Evolutionary conservation across 352 stramenopile genomes (phyloP).

Genomic region (Phytophthora litchii): DNA sequence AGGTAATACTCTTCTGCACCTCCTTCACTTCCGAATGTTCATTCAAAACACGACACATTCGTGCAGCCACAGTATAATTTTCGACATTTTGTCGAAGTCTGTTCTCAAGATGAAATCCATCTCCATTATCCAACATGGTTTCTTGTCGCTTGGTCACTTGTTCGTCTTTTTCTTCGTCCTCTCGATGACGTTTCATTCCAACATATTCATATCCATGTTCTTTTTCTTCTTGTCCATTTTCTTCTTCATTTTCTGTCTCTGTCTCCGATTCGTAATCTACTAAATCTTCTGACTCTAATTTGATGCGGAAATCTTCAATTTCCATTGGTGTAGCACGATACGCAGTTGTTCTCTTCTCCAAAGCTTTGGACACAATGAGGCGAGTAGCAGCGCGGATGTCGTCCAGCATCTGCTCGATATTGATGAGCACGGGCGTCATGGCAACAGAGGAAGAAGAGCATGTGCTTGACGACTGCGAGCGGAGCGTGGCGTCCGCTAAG

Average conservation of each 20-base stretch:
- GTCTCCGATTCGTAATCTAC: constrained; percentile 16
- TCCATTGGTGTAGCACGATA: background rate
- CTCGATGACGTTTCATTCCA: constrained; percentile 5
- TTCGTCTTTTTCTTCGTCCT: constrained; percentile 3
- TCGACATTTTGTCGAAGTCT: no score
- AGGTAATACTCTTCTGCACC: no score
- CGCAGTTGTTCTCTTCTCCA: background rate
- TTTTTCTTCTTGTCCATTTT: background rate
- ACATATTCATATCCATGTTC: background rate
- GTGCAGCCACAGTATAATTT: no score
- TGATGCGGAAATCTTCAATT: constrained; percentile 6
- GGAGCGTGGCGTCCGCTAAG: background rate
- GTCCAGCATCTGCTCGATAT: constrained; percentile 20
- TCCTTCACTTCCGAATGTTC: no score
- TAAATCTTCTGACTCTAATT: constrained; percentile 11
- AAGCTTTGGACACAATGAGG: background rate
- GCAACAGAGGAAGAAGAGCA: no score
- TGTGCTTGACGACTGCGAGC: background rate
- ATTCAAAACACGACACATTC: no score
- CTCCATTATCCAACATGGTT: background rate
- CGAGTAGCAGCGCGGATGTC: constrained; percentile 13
- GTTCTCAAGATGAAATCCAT: no score
- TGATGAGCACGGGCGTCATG: constrained; percentile 10
- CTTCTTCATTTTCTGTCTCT: constrained; percentile 18
- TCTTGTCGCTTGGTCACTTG: background rate